Conservation (phyloP, 2,329 filamentous ascomycete species). For the Cladosporium oxysporum region DNA sequence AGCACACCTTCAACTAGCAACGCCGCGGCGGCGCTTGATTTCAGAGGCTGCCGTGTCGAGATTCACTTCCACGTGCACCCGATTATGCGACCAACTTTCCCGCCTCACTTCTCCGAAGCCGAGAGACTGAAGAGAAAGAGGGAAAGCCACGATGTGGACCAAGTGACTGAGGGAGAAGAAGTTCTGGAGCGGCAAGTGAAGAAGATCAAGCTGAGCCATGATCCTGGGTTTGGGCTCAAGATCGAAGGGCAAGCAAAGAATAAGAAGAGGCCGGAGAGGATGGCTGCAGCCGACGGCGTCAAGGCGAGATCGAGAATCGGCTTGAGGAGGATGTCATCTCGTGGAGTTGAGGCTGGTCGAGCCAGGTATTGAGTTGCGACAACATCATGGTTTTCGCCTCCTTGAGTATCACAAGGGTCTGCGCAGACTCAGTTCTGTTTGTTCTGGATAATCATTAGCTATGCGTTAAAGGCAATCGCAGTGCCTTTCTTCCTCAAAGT, state of each 20-base stretch:
- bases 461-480: background rate
- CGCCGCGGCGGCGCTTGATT: background rate
- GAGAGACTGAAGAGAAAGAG: conserved; percentile 12
- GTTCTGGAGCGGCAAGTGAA: conserved; percentile 2
- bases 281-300: background rate
- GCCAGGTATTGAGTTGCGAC: background rate
- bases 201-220: conserved; percentile 15
- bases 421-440: background rate
- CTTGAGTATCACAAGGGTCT: background rate
- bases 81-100: background rate
- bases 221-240: background rate
- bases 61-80: conserved; percentile 14
- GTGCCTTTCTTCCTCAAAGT: background rate
- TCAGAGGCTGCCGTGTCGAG: conserved; percentile 1
- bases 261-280: background rate
- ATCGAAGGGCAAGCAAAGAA: background rate
- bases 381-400: background rate
- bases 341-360: conserved; percentile 44
- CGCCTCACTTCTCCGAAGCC: background rate
- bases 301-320: conserved; percentile 4
- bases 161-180: background rate
- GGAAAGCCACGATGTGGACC: background rate
- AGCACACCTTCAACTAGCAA: background rate
- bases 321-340: conserved; percentile 1
- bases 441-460: background rate